Percentiles rank a stretch among this genome's conserved stretches.
phyloP scores from a whole-genome alignment of 1,139 yeast genomes.

The Yamadazyma jaroonii region DNA sequence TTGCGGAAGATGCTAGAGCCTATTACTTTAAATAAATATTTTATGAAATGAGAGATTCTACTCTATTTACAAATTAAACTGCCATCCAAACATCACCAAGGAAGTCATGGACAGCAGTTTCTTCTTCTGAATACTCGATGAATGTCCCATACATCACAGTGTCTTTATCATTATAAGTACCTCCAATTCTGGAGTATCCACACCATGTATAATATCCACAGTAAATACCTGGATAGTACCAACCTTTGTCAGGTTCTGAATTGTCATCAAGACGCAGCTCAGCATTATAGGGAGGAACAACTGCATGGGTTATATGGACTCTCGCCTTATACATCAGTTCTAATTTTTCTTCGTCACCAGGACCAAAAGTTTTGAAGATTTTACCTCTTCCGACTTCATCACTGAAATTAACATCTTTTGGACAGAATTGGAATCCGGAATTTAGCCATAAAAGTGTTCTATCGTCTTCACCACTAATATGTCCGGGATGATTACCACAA shows the following conservation, averaged over 20 bases:
- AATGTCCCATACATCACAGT: constrained; percentile 23
- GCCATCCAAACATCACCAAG: constrained; percentile 37
- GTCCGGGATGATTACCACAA: constrained; percentile 48
- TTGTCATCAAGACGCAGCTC: constrained; percentile 22
- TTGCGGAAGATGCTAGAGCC: constrained; percentile 17
- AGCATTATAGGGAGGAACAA: constrained; percentile 30
- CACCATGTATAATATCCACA: constrained; percentile 46
- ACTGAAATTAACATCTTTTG: constrained; percentile 24
- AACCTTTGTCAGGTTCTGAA: constrained; percentile 30
- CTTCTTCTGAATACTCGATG: constrained; percentile 20
- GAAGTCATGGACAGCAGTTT: constrained; percentile 22
- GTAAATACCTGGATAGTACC: constrained; percentile 25
- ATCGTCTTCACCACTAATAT: constrained; percentile 30
- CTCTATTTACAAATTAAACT: background rate
- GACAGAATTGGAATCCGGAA: constrained; percentile 33
- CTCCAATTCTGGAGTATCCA: constrained; percentile 43
- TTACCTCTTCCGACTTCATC: constrained; percentile 20
- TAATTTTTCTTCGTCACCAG: constrained; percentile 16
- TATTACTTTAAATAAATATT: background rate
- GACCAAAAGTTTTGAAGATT: constrained; percentile 19
- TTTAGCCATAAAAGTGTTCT: constrained; percentile 31
- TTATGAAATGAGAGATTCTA: too few species aligned
- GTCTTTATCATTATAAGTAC: constrained; percentile 21
- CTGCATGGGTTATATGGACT: constrained; percentile 23
- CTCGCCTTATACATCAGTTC: constrained; percentile 14